Percentiles rank a stretch among this genome's conserved stretches.
Evolutionary conservation across 2,329 filamentous ascomycete genomes (phyloP).

Genomic region (Pseudocercospora pini-densiflorae): DNA sequence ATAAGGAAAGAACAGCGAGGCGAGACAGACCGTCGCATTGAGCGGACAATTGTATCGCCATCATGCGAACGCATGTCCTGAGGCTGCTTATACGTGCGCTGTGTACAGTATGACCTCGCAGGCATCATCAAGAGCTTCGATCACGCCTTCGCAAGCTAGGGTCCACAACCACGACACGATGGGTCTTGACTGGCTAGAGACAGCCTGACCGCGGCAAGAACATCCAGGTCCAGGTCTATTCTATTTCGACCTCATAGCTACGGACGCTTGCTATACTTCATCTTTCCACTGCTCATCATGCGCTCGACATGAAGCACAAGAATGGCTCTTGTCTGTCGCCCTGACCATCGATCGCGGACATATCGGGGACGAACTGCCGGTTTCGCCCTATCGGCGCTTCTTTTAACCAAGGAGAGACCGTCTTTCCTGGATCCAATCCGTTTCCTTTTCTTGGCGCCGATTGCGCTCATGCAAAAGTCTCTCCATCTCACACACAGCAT

Average conservation of each 20-base stretch:
- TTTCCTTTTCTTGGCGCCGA: neutral
- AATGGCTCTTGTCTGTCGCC: neutral
- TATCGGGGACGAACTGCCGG: neutral
- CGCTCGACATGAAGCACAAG: neutral
- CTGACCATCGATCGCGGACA: neutral
- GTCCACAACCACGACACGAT: neutral
- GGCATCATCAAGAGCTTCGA: constrained; percentile 4
- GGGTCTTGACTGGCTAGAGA: neutral
- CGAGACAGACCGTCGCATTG: neutral
- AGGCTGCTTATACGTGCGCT: neutral
- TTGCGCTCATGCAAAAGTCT: neutral
- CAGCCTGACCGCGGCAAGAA: neutral
- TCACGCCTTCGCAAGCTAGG: constrained; percentile 4
- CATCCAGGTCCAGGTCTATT: neutral
- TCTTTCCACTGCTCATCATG: no score
- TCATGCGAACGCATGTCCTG: neutral
- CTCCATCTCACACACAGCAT: neutral
- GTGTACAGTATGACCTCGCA: neutral
- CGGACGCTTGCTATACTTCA: no score
- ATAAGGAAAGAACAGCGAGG: neutral
- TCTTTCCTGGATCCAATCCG: neutral
- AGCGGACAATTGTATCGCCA: neutral
- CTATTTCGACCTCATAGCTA: constrained; percentile 1
- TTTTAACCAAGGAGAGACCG: neutral
- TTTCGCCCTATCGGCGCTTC: neutral